Percentiles rank a stretch among this genome's conserved stretches.
Evolutionary conservation across 2,329 filamentous ascomycete genomes (phyloP).

Genomic region (Thielaviopsis ethacetica): DNA sequence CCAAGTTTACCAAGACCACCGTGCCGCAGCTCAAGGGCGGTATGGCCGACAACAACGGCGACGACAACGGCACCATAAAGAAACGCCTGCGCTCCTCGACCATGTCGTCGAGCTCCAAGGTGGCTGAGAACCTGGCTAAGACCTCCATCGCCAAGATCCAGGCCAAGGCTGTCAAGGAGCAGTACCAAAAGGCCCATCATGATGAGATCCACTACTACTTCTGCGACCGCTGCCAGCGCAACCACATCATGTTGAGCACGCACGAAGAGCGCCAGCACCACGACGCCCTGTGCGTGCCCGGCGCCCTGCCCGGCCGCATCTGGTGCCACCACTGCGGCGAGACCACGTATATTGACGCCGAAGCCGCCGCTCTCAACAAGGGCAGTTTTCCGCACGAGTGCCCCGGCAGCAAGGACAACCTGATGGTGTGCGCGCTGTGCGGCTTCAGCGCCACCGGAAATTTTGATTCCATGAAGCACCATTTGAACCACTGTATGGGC

Average conservation of each 20-base stretch:
- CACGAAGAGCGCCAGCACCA: slow-evolving; percentile 14
- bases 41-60: background rate
- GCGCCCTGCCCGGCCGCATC: slow-evolving; percentile 9
- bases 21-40: background rate
- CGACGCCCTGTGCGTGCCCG: slow-evolving; percentile 14
- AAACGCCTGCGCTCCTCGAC: background rate
- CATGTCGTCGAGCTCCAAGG: background rate
- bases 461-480: slow-evolving; percentile 11
- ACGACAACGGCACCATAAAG: background rate
- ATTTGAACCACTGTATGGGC: slow-evolving; percentile 12
- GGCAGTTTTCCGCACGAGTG: slow-evolving; percentile 13
- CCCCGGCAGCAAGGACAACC: background rate
- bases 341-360: slow-evolving; percentile 8
- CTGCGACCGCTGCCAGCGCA: slow-evolving; percentile 16
- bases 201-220: slow-evolving; percentile 13
- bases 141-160: no score
- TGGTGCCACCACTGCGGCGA: slow-evolving; percentile 14
- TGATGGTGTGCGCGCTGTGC: slow-evolving; percentile 12
- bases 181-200: background rate
- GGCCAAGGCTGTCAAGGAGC: background rate
- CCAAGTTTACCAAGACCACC: background rate
- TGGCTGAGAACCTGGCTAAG: background rate
- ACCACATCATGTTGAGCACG: slow-evolving; percentile 12
- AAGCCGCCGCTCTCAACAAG: slow-evolving; percentile 6
- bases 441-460: slow-evolving; percentile 9